These are phyloP conservation scores for Microsporum ferrugineum DNA, from an alignment of 2,329 filamentous ascomycete genomes.

Conservation along the genomic window DNA sequence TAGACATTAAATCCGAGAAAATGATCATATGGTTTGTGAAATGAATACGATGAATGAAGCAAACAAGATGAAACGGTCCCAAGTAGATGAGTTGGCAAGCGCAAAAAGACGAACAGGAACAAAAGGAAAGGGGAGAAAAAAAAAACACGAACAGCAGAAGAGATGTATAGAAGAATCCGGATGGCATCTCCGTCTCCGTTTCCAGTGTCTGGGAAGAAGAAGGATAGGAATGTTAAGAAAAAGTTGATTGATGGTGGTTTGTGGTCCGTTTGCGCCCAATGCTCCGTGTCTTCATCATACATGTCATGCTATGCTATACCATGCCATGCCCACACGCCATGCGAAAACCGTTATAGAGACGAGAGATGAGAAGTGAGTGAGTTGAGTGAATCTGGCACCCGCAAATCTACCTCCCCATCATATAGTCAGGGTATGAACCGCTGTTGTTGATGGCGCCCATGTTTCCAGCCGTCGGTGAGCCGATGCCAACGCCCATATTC, in stretches of 20 bases:
- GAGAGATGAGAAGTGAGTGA: not conserved
- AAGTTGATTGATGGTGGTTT: not conserved
- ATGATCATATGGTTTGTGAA: not conserved
- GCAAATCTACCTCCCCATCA: slow-evolving; percentile 35
- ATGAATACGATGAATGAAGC: not conserved
- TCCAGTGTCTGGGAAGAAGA: too few species aligned
- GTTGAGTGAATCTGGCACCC: not conserved
- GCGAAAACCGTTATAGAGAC: not conserved
- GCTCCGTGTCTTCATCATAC: slow-evolving; percentile 3
- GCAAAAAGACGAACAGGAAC: not conserved
- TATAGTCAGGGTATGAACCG: slow-evolving; percentile 34
- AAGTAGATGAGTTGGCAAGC: not conserved
- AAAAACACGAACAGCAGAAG: not conserved
- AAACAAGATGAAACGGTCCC: not conserved
- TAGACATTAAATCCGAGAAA: not conserved
- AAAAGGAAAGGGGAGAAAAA: not conserved
- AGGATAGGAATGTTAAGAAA: not conserved
- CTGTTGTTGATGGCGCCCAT: slow-evolving; percentile 13
- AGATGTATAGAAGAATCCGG: not conserved
- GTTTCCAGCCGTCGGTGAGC: slow-evolving; percentile 8
- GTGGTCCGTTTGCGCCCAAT: slow-evolving; percentile 3
- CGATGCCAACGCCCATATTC: slow-evolving; percentile 1
- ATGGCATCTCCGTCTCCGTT: not conserved
- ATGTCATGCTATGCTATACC: slow-evolving; percentile 3
- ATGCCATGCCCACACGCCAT: not conserved